These are phyloP conservation scores for Tolypocladium endophyticum DNA, from an alignment of 2,329 filamentous ascomycete species.

Conservation along the genomic window DNA sequence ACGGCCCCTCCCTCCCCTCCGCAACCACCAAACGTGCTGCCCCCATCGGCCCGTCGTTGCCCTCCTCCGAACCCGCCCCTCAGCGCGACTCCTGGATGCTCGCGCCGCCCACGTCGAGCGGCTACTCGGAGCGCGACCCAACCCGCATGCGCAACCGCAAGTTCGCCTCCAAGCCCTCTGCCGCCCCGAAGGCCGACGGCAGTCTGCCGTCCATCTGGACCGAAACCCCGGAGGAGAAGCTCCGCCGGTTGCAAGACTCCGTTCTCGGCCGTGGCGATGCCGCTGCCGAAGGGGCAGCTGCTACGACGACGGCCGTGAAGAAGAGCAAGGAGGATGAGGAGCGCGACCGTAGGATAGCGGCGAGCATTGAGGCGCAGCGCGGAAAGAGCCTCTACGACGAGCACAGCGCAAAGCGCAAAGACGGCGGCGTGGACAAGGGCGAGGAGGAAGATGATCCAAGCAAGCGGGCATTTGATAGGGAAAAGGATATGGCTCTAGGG, in stretches of 20 bases:
- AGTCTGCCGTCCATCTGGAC: constrained; percentile 69
- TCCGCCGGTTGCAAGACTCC: constrained; percentile 67
- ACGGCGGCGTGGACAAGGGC: constrained; percentile 22
- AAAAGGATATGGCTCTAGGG: constrained; percentile 84
- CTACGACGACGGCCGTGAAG: constrained; percentile 21
- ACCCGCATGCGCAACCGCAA: constrained; percentile 73
- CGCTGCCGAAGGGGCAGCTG: constrained; percentile 28
- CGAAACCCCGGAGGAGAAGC: constrained; percentile 82
- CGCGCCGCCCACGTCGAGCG: constrained; percentile 48
- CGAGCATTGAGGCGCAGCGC: constrained; percentile 42
- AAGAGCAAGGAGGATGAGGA: constrained; percentile 48
- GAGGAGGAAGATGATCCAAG: constrained; percentile 83
- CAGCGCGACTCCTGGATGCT: constrained; percentile 83
- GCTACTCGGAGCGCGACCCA: constrained; percentile 59
- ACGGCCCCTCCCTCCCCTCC: constrained; percentile 48
- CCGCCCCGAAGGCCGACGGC: constrained; percentile 9
- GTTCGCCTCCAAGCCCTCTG: constrained; percentile 56
- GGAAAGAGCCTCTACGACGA: constrained; percentile 50
- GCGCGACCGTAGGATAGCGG: constrained; percentile 33
- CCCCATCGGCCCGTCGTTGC: constrained; percentile 23
- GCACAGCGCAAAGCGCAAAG: constrained; percentile 28
- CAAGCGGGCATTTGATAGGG: constrained; percentile 74
- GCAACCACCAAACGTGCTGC: constrained; percentile 36
- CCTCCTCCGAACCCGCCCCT: constrained; percentile 30
- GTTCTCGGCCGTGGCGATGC: constrained; percentile 59